Conservation (phyloP, 2,329 filamentous ascomycete genomes). For the Botrytis paeoniae region DNA sequence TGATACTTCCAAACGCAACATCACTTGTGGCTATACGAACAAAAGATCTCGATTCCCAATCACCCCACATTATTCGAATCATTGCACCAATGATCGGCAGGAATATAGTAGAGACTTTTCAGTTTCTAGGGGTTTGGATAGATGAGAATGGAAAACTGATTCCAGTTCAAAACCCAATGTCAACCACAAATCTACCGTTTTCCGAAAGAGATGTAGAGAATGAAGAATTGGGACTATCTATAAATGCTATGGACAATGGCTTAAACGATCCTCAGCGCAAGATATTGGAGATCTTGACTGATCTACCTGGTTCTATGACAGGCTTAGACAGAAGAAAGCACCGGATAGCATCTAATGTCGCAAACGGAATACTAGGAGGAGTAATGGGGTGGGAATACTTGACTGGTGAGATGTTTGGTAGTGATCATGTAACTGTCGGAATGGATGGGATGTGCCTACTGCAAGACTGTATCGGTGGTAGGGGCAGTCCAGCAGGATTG, state of each 20-base stretch:
- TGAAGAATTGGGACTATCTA: neutral
- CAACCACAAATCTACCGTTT: neutral
- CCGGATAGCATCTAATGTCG: slow-evolving; percentile 15
- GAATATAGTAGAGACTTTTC: slow-evolving; percentile 26
- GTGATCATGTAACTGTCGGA: slow-evolving; percentile 37
- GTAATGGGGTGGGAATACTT: slow-evolving; percentile 40
- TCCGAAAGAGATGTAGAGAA: neutral
- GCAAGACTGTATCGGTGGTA: slow-evolving; percentile 37
- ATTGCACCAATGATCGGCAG: slow-evolving; percentile 32
- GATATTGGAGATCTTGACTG: slow-evolving; percentile 38
- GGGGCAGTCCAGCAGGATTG: slow-evolving; percentile 32
- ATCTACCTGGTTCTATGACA: slow-evolving; percentile 32
- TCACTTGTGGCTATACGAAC: slow-evolving; percentile 25
- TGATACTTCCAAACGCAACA: slow-evolving; percentile 30
- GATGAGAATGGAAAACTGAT: slow-evolving; percentile 28
- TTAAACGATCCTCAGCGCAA: slow-evolving; percentile 20
- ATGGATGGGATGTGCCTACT: slow-evolving; percentile 40
- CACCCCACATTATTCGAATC: slow-evolving; percentile 28
- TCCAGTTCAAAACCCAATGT: slow-evolving; percentile 10
- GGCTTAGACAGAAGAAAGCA: slow-evolving; percentile 20
- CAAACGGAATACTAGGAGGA: slow-evolving; percentile 27
- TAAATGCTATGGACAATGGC: neutral
- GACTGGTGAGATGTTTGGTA: slow-evolving; percentile 40
- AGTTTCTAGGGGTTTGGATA: slow-evolving; percentile 33
- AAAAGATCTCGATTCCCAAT: slow-evolving; percentile 23